phyloP scores from a whole-genome alignment of 2,329 filamentous ascomycete species.

The Nothomitra cinnamomea region DNA sequence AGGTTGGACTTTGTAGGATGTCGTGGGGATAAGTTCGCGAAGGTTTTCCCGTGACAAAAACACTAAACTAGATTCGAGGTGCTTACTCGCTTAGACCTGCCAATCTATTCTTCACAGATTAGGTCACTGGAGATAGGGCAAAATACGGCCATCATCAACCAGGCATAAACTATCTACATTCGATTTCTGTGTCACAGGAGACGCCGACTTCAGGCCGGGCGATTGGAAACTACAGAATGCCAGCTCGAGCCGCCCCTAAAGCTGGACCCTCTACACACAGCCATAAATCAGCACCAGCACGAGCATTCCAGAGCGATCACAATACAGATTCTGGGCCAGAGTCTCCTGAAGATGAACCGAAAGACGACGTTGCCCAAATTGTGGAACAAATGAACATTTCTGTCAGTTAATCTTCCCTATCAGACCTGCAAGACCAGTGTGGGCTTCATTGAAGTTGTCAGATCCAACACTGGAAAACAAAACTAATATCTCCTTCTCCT shows the following conservation, averaged over 20 bases:
- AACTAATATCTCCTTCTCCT: background rate
- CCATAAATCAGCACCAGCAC: background rate
- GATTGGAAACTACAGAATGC: background rate
- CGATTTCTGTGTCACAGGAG: no score
- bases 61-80: no score
- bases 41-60: no score
- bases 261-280: background rate
- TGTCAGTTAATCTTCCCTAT: background rate
- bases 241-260: background rate
- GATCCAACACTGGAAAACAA: background rate
- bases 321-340: background rate
- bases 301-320: background rate
- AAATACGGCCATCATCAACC: no score
- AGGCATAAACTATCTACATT: no score
- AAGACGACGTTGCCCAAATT: constrained; percentile 2
- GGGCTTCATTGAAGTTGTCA: background rate
- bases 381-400: constrained; percentile 3
- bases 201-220: no score
- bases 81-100: no score
- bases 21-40: background rate
- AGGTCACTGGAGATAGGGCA: no score
- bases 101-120: no score
- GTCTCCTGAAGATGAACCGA: background rate
- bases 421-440: background rate
- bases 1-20: background rate